These are phyloP conservation scores for Pythium graminicola DNA, from an alignment of 352 stramenopile species.

Conservation along the genomic window DNA sequence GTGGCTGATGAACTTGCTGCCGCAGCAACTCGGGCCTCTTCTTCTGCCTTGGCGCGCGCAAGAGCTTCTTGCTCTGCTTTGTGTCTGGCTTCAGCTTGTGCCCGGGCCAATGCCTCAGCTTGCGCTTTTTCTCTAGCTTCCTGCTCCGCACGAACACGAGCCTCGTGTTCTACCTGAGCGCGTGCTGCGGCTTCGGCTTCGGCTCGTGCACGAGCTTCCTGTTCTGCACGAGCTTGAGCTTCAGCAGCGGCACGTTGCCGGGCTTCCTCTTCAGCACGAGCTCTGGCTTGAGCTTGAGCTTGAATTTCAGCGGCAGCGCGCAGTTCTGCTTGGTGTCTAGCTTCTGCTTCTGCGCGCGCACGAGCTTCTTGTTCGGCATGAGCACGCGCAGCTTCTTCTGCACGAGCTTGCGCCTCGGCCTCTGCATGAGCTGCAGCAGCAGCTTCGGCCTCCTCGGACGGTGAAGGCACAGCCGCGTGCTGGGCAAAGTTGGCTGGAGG, in stretches of 20 bases:
- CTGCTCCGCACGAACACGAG: slow-evolving; percentile 10
- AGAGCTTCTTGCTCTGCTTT: slow-evolving; percentile 12
- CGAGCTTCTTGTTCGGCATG: slow-evolving; percentile 26
- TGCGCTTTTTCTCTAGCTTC: slow-evolving; percentile 22
- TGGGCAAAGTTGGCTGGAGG: slow-evolving; percentile 1
- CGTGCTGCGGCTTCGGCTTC: slow-evolving; percentile 23
- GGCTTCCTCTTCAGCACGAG: slow-evolving; percentile 22
- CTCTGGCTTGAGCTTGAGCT: slow-evolving; percentile 9
- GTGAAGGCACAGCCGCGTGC: slow-evolving; percentile 12
- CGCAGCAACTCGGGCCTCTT: slow-evolving; percentile 10
- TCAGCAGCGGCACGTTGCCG: slow-evolving; percentile 23
- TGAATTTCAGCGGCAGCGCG: slow-evolving; percentile 2
- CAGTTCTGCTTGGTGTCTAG: not conserved
- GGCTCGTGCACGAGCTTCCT: slow-evolving; percentile 13
- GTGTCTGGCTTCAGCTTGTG: slow-evolving; percentile 25
- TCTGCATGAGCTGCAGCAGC: slow-evolving; percentile 28
- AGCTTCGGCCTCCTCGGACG: slow-evolving; percentile 22
- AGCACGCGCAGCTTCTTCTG: slow-evolving; percentile 24
- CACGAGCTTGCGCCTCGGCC: slow-evolving; percentile 25
- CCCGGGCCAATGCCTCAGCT: slow-evolving; percentile 22
- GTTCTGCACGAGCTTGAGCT: slow-evolving; percentile 22
- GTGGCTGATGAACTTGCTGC: slow-evolving; percentile 13
- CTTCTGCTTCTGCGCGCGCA: slow-evolving; percentile 5
- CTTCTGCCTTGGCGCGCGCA: slow-evolving; percentile 10
- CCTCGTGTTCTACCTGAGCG: slow-evolving; percentile 21